Evolutionary conservation across 106 monocot species (phyloP), one percentile per base, ranked within the genome.

Genomic region (Dendrobium nobile): DNA sequence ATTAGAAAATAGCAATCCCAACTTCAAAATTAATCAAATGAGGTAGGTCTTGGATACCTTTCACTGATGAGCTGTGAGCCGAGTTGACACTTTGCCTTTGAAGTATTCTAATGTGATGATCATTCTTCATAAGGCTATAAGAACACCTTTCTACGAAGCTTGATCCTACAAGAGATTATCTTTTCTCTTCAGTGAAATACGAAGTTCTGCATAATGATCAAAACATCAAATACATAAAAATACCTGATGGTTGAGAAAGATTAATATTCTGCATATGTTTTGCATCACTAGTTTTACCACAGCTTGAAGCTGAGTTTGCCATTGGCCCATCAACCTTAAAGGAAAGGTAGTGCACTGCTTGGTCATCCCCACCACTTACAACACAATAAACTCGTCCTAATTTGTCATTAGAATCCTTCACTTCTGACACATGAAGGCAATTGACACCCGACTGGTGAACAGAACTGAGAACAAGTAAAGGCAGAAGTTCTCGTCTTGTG

Each of bases 281-380:
- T 77, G 48, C 26, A 40, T 77, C 26, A 43, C 26, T 58, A 27
- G 26, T 54, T 19, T 81, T 10, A 19, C 54, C 55, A 67, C 8
- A 47, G 24, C 40, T 82, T 47, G 64, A 54, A 54, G 11, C 55
- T 19, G 26, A 18, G 47, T 77, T 77, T 20, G 2, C 44, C 42
- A 44, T 44, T 18, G 59, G 9, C 11, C 27, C 26, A 26, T 79
- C 80, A 91, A 83, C 40, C 40, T 41, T 18, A 80, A 95, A 93
- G 16, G 68, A 82, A 67, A 86, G n/a, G 47, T 41, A 91, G 45
- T 96, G 89, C 55, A 98, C 15, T 45, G 98, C 92, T 78, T 98
- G 98, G 80, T 98, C 98, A 84, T 98, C 98, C n/a, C 98, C 95
- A 56, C 98, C 95, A 87, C 92, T 98, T 70, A 95, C 17, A 75